Base-by-base conservation (phyloP, 164 flowering plant genomes). In the Macadamia tetraphylla region DNA sequence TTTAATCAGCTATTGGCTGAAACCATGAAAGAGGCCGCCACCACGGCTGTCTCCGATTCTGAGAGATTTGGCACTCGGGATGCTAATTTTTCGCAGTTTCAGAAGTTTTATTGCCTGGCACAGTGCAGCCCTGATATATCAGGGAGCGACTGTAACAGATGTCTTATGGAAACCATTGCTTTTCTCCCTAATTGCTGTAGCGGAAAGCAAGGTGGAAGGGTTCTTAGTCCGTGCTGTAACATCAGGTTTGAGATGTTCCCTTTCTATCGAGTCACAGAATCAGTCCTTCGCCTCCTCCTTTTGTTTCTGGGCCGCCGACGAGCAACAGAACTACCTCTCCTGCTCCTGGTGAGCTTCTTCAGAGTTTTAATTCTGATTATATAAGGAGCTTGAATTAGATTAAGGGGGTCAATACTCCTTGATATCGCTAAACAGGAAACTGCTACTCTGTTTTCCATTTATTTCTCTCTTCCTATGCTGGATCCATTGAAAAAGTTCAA, bases 61-160 rank as follows among this genome's bases (percentile, higher is more conserved):
- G 57, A 14, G n/a, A 53, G 6, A 17, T 53, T 53, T n/a, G 57
- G 18, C 17, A 53, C 57, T 17, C 17, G 6, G 6, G 57, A 53
- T 13, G 57, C 57, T 53, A 53, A 11, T 14, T 14, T 53, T 53
- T 1, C 57, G 57, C 57, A 5, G 14, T 44, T 17, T 32, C 29
- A 57, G 12, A 66, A 13, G 9, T 3, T 76, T 60, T 69, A 59
- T 1, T 51, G 70, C 8, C 40, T 35, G 40, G 66, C 55, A 42
- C 71, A 73, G 70, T 77, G 80, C 66, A 73, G 63, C 0, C 65
- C 61, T 10, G 77, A 73, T 67, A 18, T 77, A 23, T 70, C 74
- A 3, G 3, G 8, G 8, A 5, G 0, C 0, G 44, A 60, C 15
- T 77, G 80, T 60, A 1, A 4, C 6, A 9, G 15, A 13, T 77